phyloP scores from a whole-genome alignment of 805 yeast species.

The Candida silvicultrix region DNA sequence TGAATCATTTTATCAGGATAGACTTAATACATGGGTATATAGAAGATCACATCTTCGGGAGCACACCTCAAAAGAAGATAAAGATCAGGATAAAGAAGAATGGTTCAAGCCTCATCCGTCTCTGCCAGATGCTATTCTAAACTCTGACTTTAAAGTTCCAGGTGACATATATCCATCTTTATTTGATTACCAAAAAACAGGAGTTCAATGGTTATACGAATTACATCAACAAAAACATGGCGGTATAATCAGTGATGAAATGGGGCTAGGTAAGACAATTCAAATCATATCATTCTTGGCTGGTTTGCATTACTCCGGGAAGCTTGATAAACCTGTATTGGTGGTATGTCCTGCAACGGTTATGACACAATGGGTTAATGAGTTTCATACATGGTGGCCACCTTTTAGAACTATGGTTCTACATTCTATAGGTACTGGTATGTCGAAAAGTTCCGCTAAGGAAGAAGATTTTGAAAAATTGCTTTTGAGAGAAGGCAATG shows the following conservation, averaged over 20 bases:
- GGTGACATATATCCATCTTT: constrained; percentile 85
- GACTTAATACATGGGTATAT: constrained; percentile 56
- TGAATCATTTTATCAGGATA: constrained; percentile 50
- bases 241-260: constrained; percentile 95
- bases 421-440: constrained; percentile 90
- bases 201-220: constrained; percentile 98
- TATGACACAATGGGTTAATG: constrained; percentile 94
- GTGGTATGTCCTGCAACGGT: constrained; percentile 97
- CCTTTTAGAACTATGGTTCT: constrained; percentile 79
- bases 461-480: constrained; percentile 48
- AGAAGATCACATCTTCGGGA: constrained; percentile 42
- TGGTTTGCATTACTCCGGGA: constrained; percentile 77
- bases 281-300: constrained; percentile 90
- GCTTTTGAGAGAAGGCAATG: constrained; percentile 36
- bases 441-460: constrained; percentile 36
- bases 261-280: constrained; percentile 96
- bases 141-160: constrained; percentile 68
- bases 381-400: constrained; percentile 98
- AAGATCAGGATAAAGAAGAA: constrained; percentile 35
- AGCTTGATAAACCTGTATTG: constrained; percentile 69
- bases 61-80: constrained; percentile 15
- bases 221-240: constrained; percentile 85
- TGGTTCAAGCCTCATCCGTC: constrained; percentile 76
- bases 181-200: constrained; percentile 91
- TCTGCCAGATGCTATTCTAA: constrained; percentile 66